A percentile compares a stretch with the other conserved stretches of the same genome.
Conservation (phyloP, 176 grass and related monocot species). For the Dactylis glomerata region DNA sequence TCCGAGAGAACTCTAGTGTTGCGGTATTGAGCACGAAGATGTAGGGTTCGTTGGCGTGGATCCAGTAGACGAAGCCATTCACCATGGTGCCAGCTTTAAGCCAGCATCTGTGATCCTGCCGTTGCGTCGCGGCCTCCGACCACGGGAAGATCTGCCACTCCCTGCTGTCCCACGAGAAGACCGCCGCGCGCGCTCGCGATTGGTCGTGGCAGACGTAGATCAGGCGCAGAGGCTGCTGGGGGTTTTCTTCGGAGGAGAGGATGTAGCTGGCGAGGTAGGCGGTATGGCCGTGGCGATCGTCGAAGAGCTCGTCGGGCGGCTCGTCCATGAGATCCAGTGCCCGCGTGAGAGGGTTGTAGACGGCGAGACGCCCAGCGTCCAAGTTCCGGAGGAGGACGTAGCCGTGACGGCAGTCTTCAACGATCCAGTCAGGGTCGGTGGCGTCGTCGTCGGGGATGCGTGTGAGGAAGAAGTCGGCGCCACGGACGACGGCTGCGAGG, state of each 20-base stretch:
- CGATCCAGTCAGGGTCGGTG: neutral
- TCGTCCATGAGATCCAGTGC: neutral
- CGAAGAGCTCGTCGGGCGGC: neutral
- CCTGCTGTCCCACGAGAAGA: neutral
- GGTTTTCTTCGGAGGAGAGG: neutral
- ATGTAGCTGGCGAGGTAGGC: neutral
- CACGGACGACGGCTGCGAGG: constrained; percentile 1
- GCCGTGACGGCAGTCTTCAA: neutral
- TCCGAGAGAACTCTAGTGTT: neutral
- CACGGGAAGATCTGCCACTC: constrained; percentile 1
- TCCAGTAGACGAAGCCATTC: neutral
- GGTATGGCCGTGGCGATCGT: neutral
- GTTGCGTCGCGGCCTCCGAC: neutral
- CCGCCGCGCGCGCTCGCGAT: neutral
- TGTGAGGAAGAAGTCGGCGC: constrained; percentile 6
- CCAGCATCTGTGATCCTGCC: neutral
- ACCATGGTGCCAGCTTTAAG: neutral
- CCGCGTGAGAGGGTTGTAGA: neutral
- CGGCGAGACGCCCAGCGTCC: neutral
- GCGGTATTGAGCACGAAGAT: neutral
- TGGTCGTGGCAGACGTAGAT: neutral
- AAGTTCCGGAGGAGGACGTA: neutral
- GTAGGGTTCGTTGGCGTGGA: neutral
- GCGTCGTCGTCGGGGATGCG: neutral
- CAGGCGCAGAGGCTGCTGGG: neutral